phyloP scores from a whole-genome alignment of 2,329 filamentous ascomycete genomes.

The Bipolaris zeicola region DNA sequence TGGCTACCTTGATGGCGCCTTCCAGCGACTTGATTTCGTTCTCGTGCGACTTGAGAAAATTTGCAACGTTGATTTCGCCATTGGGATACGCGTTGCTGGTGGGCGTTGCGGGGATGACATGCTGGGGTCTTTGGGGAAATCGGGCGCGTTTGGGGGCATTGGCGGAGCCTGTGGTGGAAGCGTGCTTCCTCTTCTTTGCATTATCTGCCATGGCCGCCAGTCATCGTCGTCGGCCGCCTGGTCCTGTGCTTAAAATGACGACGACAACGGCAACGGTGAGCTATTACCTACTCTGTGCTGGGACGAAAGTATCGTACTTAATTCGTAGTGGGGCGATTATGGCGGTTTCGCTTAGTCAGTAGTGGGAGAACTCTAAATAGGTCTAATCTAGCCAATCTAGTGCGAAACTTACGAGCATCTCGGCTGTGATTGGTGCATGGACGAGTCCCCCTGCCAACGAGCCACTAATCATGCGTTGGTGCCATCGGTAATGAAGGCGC shows the following conservation, averaged over 20 bases:
- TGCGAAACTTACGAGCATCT: too few relatives aligned
- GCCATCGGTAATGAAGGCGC: too few relatives aligned
- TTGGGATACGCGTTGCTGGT: conserved; percentile 61
- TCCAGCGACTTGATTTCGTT: conserved; percentile 89
- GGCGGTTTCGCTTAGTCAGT: too few relatives aligned
- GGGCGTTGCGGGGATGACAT: conserved; percentile 37
- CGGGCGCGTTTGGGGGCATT: conserved; percentile 30
- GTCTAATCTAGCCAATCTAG: too few relatives aligned
- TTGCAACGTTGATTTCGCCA: conserved; percentile 83
- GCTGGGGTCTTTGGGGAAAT: conserved; percentile 33
- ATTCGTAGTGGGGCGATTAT: too few relatives aligned
- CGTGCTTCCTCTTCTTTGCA: conserved; percentile 33
- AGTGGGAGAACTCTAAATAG: too few relatives aligned
- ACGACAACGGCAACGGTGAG: conserved; percentile 17
- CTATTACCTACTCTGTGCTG: too few relatives aligned
- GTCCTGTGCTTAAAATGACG: conserved; percentile 12
- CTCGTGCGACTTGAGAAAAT: conserved; percentile 83
- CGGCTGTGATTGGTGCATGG: too few relatives aligned
- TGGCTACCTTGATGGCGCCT: conserved; percentile 77
- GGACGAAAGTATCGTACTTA: too few relatives aligned
- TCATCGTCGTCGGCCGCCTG: conserved; percentile 4
- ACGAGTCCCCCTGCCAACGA: too few relatives aligned
- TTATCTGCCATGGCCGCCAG: conserved; percentile 25
- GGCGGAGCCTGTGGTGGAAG: conserved; percentile 13
- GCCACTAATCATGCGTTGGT: conserved; percentile 1